Evolutionary conservation across 257 asterid species (phyloP).

Genomic region (Nyctanthes arbortristis): DNA sequence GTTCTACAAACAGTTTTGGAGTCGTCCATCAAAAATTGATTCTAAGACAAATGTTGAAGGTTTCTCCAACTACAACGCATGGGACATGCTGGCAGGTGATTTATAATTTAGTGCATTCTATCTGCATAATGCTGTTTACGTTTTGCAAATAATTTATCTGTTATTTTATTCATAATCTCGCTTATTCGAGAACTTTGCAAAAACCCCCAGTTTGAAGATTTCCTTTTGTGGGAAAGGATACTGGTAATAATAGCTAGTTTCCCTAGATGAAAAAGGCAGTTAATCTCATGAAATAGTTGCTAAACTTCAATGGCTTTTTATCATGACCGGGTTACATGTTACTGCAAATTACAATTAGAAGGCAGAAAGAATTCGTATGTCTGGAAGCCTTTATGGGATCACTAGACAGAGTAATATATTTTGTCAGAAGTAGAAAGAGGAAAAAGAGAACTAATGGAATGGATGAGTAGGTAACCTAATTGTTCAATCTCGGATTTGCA

Average conservation of each 20-base stretch:
- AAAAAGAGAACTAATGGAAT: not conserved
- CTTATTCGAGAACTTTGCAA: not conserved
- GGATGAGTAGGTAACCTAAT: not conserved
- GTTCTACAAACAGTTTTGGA: constrained; percentile 64
- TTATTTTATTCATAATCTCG: not conserved
- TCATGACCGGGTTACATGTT: not conserved
- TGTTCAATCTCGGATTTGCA: not conserved
- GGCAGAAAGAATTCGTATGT: not conserved
- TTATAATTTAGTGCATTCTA: not conserved
- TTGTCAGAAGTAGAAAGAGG: not conserved
- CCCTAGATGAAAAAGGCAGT: not conserved
- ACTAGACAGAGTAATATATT: not conserved
- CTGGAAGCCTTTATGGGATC: not conserved
- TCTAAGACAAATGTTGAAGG: constrained; percentile 39
- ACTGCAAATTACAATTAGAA: not conserved
- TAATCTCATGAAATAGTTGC: not conserved
- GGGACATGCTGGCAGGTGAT: constrained; percentile 77
- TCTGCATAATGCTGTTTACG: not conserved
- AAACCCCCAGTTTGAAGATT: not conserved
- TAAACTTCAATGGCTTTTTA: not conserved
- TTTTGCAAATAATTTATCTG: not conserved
- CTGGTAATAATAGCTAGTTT: not conserved
- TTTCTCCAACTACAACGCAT: constrained; percentile 41
- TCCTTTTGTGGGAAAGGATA: not conserved
- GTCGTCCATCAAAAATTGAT: constrained; percentile 44